These are phyloP conservation scores for Aspergillus pseudoviridinutans DNA, from an alignment of 2,329 filamentous ascomycete genomes.

Conservation along the genomic window DNA sequence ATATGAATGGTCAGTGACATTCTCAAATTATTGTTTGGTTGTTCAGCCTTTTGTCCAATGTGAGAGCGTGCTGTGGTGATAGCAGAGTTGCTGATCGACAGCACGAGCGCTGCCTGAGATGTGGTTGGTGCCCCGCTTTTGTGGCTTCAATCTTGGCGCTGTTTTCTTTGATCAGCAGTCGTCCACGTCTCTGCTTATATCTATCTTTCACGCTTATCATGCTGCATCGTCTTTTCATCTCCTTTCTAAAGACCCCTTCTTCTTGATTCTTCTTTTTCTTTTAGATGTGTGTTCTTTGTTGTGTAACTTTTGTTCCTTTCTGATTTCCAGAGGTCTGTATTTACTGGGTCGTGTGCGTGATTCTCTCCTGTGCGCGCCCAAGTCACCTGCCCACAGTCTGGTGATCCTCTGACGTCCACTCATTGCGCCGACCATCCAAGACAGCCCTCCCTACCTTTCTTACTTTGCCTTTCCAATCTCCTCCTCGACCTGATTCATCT, in stretches of 20 bases:
- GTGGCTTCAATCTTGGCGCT: not conserved
- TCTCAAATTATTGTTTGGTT: not conserved
- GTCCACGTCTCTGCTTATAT: not conserved
- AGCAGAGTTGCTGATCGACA: not conserved
- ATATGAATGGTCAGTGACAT: not conserved
- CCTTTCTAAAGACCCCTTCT: not conserved
- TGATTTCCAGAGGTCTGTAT: not conserved
- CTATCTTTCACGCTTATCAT: not conserved
- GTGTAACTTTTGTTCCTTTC: not conserved
- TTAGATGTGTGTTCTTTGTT: not conserved
- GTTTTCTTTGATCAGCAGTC: not conserved
- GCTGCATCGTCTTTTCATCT: not conserved
- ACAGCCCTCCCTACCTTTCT: not conserved
- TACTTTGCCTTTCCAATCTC: not conserved
- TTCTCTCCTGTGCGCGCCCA: not conserved
- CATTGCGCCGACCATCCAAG: not conserved
- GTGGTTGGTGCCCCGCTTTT: not conserved
- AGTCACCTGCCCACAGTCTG: conserved; percentile 1
- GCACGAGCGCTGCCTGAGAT: not conserved
- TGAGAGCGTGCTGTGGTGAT: not conserved
- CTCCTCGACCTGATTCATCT: not conserved
- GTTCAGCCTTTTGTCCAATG: too few relatives aligned
- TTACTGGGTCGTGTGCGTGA: not conserved
- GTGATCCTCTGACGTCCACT: not conserved
- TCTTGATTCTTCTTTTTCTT: conserved; percentile 1